These are phyloP conservation scores for Neofusicoccum parvum DNA, from an alignment of 2,329 filamentous ascomycete genomes.

Conservation along the genomic window DNA sequence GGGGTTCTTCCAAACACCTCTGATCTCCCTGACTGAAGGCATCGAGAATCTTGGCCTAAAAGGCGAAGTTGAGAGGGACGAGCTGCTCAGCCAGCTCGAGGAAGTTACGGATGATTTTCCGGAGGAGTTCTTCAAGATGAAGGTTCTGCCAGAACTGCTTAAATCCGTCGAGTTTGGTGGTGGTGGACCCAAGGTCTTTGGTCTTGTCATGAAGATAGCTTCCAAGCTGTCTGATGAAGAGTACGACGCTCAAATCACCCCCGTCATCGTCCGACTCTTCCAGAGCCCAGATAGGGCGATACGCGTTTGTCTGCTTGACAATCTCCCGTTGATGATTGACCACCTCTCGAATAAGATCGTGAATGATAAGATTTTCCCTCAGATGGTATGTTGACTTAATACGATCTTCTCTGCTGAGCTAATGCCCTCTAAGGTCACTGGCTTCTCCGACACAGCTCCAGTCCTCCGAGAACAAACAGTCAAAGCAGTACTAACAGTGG, in stretches of 20 bases:
- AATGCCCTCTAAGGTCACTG: slow-evolving; percentile 66
- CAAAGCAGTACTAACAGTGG: slow-evolving; percentile 86
- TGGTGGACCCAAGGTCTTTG: slow-evolving; percentile 87
- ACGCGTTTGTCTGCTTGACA: slow-evolving; percentile 87
- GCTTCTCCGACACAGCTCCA: slow-evolving; percentile 89
- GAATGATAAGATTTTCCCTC: slow-evolving; percentile 95
- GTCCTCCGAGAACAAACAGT: slow-evolving; percentile 94
- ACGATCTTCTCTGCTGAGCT: slow-evolving; percentile 25
- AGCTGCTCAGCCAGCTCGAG: slow-evolving; percentile 68
- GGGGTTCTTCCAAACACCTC: slow-evolving; percentile 87
- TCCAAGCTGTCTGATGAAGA: slow-evolving; percentile 86
- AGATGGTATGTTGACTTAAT: slow-evolving; percentile 63
- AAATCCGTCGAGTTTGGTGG: slow-evolving; percentile 99
- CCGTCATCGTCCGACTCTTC: slow-evolving; percentile 85
- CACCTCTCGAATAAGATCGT: slow-evolving; percentile 84
- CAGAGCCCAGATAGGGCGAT: slow-evolving; percentile 89
- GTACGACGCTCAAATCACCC: slow-evolving; percentile 80
- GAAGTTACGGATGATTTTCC: slow-evolving; percentile 90
- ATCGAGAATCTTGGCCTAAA: slow-evolving; percentile 93
- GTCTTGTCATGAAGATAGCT: slow-evolving; percentile 87
- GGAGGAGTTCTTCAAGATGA: slow-evolving; percentile 97
- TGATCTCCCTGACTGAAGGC: slow-evolving; percentile 90
- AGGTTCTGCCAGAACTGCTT: slow-evolving; percentile 90
- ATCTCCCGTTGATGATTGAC: slow-evolving; percentile 87
- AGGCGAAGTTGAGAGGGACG: slow-evolving; percentile 77